Percentiles rank a stretch among this genome's conserved stretches.
Conservation (phyloP, 805 yeast genomes). For the Cyberlindnera mississippiensis region DNA sequence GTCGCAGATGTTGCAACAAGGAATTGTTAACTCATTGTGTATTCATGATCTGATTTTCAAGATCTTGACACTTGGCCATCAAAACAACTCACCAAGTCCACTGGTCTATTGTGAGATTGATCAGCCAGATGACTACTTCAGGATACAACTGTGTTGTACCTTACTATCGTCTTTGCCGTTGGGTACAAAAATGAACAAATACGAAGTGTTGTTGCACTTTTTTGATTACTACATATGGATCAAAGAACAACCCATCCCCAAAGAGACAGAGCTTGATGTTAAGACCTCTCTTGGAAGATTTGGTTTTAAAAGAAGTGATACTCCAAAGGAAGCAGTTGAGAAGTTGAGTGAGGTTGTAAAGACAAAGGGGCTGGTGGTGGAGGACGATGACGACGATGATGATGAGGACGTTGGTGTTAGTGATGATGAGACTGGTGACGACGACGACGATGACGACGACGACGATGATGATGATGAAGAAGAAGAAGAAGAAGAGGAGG, state of each 20-base stretch:
- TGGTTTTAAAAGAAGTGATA: conserved; percentile 34
- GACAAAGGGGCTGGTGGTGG: conserved; percentile 12
- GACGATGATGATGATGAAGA: conserved; percentile 32
- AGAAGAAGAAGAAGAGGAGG: conserved; percentile 19
- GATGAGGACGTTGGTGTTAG: conserved; percentile 23
- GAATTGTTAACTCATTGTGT: conserved; percentile 42
- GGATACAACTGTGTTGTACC: conserved; percentile 53
- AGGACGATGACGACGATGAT: conserved; percentile 21
- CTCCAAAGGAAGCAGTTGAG: conserved; percentile 40
- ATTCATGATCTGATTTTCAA: conserved; percentile 50
- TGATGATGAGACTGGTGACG: conserved; percentile 13
- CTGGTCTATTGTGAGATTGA: conserved; percentile 45
- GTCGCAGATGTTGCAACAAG: conserved; percentile 49
- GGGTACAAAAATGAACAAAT: conserved; percentile 31
- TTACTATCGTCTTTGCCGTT: no score
- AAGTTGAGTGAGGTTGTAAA: conserved; percentile 34
- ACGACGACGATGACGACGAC: conserved; percentile 25
- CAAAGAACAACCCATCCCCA: conserved; percentile 59
- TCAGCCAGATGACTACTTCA: conserved; percentile 62
- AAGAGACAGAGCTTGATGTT: conserved; percentile 55
- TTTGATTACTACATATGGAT: conserved; percentile 70
- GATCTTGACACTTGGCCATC: conserved; percentile 63
- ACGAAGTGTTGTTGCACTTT: conserved; percentile 43
- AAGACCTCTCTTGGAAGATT: conserved; percentile 38
- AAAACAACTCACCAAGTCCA: conserved; percentile 50